Evolutionary conservation across 192 early-diverging fungal species (phyloP).

Genomic region (Lunasporangiospora selenospora): DNA sequence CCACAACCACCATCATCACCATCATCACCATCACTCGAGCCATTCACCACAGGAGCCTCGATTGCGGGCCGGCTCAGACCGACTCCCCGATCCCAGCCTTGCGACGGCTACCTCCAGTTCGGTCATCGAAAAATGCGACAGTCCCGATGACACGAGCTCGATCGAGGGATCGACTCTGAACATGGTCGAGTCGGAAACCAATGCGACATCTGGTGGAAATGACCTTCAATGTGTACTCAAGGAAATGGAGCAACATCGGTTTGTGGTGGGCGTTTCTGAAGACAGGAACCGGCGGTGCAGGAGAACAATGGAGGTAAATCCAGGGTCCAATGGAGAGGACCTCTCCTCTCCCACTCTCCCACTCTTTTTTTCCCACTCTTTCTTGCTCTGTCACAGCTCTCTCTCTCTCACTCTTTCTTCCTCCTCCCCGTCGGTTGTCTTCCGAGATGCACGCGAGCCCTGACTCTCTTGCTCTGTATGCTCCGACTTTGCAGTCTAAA

Average conservation of each 20-base stretch:
- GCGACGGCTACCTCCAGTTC: constrained; percentile 19
- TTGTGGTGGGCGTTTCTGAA: constrained; percentile 74
- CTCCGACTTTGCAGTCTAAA: too few species aligned
- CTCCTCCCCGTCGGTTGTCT: background rate
- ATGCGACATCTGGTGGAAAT: background rate
- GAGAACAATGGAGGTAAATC: constrained; percentile 87
- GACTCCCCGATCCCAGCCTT: constrained; percentile 15
- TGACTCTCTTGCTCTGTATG: too few species aligned
- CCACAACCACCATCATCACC: constrained; percentile 16
- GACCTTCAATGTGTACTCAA: constrained; percentile 35
- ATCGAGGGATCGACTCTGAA: constrained; percentile 32
- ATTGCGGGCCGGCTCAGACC: constrained; percentile 18
- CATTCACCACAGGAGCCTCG: background rate
- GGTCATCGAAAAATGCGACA: constrained; percentile 43
- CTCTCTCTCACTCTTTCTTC: constrained; percentile 8
- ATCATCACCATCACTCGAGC: constrained; percentile 5
- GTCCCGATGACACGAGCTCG: constrained; percentile 41
- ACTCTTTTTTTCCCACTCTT: background rate
- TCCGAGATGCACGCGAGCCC: too few species aligned
- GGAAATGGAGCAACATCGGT: constrained; percentile 38
- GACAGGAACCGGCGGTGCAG: constrained; percentile 91
- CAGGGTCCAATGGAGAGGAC: background rate
- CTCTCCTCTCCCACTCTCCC: background rate
- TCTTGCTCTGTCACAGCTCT: background rate
- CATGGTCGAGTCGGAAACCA: constrained; percentile 9